Percentiles rank a stretch among this genome's conserved stretches.
phyloP scores from a whole-genome alignment of 805 yeast genomes.

The Torulaspora microellipsoides region DNA sequence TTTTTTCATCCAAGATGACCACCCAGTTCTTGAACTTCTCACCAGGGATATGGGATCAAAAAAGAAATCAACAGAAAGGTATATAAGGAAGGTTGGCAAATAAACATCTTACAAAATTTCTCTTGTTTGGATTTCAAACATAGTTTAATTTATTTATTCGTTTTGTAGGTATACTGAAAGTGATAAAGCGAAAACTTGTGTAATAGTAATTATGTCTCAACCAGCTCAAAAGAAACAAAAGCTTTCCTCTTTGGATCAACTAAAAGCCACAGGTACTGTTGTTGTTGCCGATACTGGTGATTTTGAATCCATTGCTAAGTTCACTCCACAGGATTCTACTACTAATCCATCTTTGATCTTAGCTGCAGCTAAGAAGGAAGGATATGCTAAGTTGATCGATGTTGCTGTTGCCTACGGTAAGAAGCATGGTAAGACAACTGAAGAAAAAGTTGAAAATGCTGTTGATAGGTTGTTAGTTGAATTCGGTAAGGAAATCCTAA shows the following conservation, averaged over 20 bases:
- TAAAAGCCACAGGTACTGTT: slow-evolving; percentile 91
- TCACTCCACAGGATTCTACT: slow-evolving; percentile 98
- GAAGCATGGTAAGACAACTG: slow-evolving; percentile 46
- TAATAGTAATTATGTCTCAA: slow-evolving; percentile 17
- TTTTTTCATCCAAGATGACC: no score
- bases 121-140: no score
- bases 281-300: slow-evolving; percentile 99
- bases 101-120: no score
- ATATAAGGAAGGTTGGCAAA: no score
- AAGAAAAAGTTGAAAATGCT: slow-evolving; percentile 71
- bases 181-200: no score
- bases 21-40: no score
- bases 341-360: slow-evolving; percentile 97
- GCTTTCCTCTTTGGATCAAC: slow-evolving; percentile 75
- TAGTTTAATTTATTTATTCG: no score
- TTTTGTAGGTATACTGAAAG: no score
- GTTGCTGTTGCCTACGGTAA: slow-evolving; percentile 85
- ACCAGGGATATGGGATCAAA: no score
- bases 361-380: slow-evolving; percentile 89
- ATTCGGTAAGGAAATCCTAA: slow-evolving; percentile 89
- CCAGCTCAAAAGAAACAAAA: slow-evolving; percentile 36
- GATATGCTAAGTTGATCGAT: slow-evolving; percentile 85
- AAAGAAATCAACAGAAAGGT: no score
- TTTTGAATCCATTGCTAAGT: slow-evolving; percentile 94
- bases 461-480: slow-evolving; percentile 91